phyloP scores from a whole-genome alignment of 495 filamentous ascomycete genomes.

The Physcia stellaris region DNA sequence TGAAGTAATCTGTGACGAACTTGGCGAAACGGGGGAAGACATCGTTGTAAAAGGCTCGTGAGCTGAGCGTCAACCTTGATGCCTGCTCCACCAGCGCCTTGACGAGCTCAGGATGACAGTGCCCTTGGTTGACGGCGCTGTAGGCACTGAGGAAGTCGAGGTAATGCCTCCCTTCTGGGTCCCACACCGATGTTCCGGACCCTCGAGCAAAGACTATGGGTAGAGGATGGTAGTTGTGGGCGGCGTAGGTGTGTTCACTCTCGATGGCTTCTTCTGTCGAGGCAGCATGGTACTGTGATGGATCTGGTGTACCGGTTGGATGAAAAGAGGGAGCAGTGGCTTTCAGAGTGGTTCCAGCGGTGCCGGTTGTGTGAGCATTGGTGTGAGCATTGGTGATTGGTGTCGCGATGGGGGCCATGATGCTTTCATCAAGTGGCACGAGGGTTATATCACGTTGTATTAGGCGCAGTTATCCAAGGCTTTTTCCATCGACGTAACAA shows the following conservation, averaged over 20 bases:
- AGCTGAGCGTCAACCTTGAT: conserved; percentile 79
- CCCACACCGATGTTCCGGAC: conserved; percentile 80
- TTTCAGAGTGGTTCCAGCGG: conserved; percentile 25
- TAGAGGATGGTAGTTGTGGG: conserved; percentile 97
- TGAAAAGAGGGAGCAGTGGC: conserved; percentile 38
- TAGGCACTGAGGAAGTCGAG: conserved; percentile 97
- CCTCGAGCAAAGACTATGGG: conserved; percentile 82
- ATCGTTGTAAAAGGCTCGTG: conserved; percentile 96
- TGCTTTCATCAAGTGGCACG: no score
- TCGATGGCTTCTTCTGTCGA: conserved; percentile 69
- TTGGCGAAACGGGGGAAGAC: conserved; percentile 95
- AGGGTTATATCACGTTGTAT: no score
- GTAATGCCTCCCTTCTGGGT: conserved; percentile 90
- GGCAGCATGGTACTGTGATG: conserved; percentile 57
- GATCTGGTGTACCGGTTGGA: conserved; percentile 28
- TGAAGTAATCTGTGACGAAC: conserved; percentile 77
- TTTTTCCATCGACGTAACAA: no score
- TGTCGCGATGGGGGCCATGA: conserved; percentile 30
- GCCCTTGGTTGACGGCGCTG: conserved; percentile 95
- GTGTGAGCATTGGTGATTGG: conserved; percentile 9
- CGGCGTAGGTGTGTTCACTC: conserved; percentile 71
- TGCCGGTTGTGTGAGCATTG: conserved; percentile 18
- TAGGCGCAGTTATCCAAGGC: no score
- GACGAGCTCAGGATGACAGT: conserved; percentile 93
- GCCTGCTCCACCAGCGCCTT: conserved; percentile 85